Evolutionary conservation across 2,329 filamentous ascomycete genomes (phyloP).

Genomic region (Calonectria hongkongensis): DNA sequence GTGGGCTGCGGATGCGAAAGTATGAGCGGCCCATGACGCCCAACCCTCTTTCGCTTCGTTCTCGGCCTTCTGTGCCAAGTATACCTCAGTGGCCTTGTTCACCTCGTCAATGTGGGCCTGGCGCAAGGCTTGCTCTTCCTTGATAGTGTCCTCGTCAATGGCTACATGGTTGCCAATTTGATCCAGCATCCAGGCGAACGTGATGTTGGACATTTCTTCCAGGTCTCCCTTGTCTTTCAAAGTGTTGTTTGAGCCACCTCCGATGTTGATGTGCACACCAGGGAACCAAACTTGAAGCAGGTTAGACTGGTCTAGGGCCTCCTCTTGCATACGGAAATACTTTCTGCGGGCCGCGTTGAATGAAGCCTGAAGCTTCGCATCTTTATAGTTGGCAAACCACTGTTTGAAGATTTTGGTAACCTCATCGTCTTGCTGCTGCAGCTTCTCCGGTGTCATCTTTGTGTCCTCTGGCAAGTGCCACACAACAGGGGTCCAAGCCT

Average conservation of each 20-base stretch:
- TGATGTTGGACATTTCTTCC: constrained; percentile 53
- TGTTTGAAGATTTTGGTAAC: constrained; percentile 36
- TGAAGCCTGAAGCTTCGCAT: constrained; percentile 26
- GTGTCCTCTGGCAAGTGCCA: constrained; percentile 53
- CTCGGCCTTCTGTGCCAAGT: background rate
- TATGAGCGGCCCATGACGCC: constrained; percentile 38
- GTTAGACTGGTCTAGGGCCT: constrained; percentile 34
- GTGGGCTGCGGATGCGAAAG: constrained; percentile 32
- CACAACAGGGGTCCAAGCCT: constrained; percentile 55
- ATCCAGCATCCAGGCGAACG: constrained; percentile 55
- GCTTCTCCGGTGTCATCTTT: constrained; percentile 27
- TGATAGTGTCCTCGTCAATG: constrained; percentile 42
- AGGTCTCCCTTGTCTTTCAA: constrained; percentile 52
- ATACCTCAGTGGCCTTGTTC: constrained; percentile 40
- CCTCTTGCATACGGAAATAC: constrained; percentile 21
- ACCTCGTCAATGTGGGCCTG: constrained; percentile 48
- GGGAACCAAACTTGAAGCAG: constrained; percentile 55
- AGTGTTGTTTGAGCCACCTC: constrained; percentile 48
- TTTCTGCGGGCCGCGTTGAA: constrained; percentile 19
- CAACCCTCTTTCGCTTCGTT: constrained; percentile 41
- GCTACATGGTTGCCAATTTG: constrained; percentile 46
- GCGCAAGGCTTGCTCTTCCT: constrained; percentile 45
- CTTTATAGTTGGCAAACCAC: constrained; percentile 36
- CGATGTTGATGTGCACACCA: constrained; percentile 54
- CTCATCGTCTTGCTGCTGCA: constrained; percentile 39